Evolutionary conservation across 2,329 filamentous ascomycete species (phyloP), one percentile per base, ranked within the genome.

Genomic region (Calonectria pauciramosa): DNA sequence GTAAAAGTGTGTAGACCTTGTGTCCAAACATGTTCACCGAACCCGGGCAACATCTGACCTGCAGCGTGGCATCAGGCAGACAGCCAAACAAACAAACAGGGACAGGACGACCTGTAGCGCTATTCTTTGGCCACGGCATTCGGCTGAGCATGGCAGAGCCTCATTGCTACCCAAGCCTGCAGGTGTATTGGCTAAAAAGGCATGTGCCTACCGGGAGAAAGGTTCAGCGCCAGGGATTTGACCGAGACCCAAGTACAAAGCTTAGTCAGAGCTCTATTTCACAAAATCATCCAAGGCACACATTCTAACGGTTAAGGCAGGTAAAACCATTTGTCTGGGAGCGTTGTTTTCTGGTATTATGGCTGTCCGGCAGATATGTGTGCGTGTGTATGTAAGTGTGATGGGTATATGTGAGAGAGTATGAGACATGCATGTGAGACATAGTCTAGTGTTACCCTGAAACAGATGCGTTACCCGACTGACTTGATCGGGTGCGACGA

Each of bases 21-120:
- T 36, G 32, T 14, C 49, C 26, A 36, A 47, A 54, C 16, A 26
- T 34, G 26, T 65, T 66, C 32, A 68, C 72, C 52, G 68, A 56
- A 28, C 16, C 26, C 28, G 63, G 47, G 16, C 41, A 44, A 54
- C 38, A 67, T 72, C 72, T 74, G 70, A 75, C 70, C 26, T 67
- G 73, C 73, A 75, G 70, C 30, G 65, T 75, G 66, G n/a, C 56
- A 75, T 72, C 73, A 73, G 70, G 73, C 73, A 75, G 73, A 54
- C 60, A 63, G 18, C 32, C 41, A n/a, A 20, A 41, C 41, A n/a
- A 20, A 41, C 41, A n/a, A 23, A 32, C 18, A 65, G 30, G 38
- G 49, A 64, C 66, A 56, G 32, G 52, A 28, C 3, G 38, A 20
- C 16, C 30, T 36, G 18, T 7, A 36, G 26, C 38, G 26, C 23